These are phyloP conservation scores for Candida sonorensis DNA, from an alignment of 805 yeast genomes.

Conservation along the genomic window DNA sequence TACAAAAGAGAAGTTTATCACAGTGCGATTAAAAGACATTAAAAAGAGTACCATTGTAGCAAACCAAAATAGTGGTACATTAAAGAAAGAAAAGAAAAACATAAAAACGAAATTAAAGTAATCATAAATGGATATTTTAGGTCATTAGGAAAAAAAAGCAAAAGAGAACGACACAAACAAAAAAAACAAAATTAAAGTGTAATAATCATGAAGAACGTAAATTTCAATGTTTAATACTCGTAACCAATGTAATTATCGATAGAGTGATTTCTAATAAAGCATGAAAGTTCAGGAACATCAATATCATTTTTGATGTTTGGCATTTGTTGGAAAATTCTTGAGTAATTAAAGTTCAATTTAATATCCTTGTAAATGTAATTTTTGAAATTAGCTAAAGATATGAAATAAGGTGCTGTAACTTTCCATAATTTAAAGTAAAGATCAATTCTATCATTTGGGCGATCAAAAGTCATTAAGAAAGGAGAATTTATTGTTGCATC, in stretches of 20 bases:
- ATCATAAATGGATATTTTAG: too few species aligned
- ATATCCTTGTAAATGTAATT: conserved; percentile 39
- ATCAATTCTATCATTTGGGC: conserved; percentile 38
- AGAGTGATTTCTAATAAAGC: conserved; percentile 25
- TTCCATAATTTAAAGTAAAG: conserved; percentile 51
- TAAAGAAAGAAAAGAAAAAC: too few species aligned
- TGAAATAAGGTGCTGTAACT: conserved; percentile 40
- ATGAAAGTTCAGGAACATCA: conserved; percentile 33
- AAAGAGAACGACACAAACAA: too few species aligned
- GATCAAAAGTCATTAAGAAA: conserved; percentile 22
- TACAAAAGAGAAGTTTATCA: too few species aligned
- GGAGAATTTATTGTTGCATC: conserved; percentile 59
- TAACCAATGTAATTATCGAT: conserved; percentile 25
- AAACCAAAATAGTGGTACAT: too few species aligned
- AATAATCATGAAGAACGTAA: too few species aligned
- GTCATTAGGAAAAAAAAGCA: too few species aligned
- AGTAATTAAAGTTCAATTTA: conserved; percentile 33
- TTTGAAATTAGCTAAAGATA: conserved; percentile 40
- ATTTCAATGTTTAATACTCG: conserved; percentile 21
- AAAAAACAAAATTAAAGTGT: too few species aligned
- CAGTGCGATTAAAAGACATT: too few species aligned
- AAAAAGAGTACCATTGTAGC: too few species aligned
- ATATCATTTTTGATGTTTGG: conserved; percentile 31
- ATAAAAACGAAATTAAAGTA: too few species aligned
- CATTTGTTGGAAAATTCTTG: conserved; percentile 33